Evolutionary conservation across 1,139 yeast species (phyloP).

Genomic region (Taphrina confusa): DNA sequence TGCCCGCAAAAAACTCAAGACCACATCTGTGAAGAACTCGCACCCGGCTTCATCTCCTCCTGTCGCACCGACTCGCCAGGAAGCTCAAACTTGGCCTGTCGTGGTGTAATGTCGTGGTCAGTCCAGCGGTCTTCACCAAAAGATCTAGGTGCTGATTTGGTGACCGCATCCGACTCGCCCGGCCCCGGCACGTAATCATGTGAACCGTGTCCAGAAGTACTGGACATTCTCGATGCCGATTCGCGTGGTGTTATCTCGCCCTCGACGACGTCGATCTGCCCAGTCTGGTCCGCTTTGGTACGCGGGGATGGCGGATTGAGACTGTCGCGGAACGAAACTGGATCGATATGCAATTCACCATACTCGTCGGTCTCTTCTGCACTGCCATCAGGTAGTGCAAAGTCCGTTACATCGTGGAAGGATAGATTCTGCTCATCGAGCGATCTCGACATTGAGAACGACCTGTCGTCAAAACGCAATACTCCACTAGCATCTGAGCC

Average conservation of each 20-base stretch:
- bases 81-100: conserved; percentile 1
- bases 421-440: background rate
- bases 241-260: conserved; percentile 1
- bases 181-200: conserved; percentile 5
- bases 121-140: conserved; percentile 6
- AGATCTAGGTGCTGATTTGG: background rate
- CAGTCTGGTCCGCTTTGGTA: background rate
- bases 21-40: conserved; percentile 3
- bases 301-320: conserved; percentile 12
- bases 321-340: background rate
- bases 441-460: background rate
- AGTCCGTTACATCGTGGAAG: background rate
- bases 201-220: conserved; percentile 1
- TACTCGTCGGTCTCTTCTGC: background rate
- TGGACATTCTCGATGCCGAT: background rate
- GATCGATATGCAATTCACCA: background rate
- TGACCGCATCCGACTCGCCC: background rate
- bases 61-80: background rate
- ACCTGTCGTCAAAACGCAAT: background rate
- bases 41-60: conserved; percentile 8
- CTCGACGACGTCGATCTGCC: background rate
- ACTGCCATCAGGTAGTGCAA: background rate
- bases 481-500: conserved; percentile 1
- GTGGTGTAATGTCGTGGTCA: conserved; percentile 1
- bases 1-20: conserved; percentile 1